phyloP scores from a whole-genome alignment of 139 green algal genomes.

The Coelastrella sp. region DNA sequence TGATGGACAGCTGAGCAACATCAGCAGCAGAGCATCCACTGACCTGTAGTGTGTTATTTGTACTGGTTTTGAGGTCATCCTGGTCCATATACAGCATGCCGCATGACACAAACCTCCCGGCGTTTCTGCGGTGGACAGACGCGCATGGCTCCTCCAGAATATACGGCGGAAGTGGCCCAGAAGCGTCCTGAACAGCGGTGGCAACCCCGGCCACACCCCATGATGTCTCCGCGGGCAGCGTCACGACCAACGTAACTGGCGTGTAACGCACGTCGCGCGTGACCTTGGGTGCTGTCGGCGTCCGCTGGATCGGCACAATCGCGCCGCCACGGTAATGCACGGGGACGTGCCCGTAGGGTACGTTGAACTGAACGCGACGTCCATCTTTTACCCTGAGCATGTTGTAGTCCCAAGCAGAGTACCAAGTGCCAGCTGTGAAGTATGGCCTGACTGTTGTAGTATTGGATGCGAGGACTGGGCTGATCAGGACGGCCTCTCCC shows the following conservation, averaged over 20 bases:
- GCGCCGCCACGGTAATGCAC: slow-evolving; percentile 61
- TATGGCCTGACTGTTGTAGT: slow-evolving; percentile 62
- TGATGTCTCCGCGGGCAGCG: slow-evolving; percentile 33
- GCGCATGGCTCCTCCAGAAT: not conserved
- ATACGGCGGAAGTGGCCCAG: slow-evolving; percentile 16
- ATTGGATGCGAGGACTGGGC: slow-evolving; percentile 68
- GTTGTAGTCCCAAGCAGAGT: slow-evolving; percentile 39
- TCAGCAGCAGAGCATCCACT: not conserved
- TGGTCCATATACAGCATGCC: slow-evolving; percentile 30
- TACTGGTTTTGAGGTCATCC: not conserved
- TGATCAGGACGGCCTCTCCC: slow-evolving; percentile 72
- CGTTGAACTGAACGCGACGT: slow-evolving; percentile 15
- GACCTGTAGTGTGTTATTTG: slow-evolving; percentile 14
- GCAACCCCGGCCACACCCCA: not conserved
- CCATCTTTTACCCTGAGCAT: not conserved
- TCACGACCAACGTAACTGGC: slow-evolving; percentile 55
- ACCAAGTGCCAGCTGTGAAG: slow-evolving; percentile 74
- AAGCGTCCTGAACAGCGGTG: not conserved
- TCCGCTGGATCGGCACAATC: slow-evolving; percentile 65
- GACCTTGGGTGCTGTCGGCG: not conserved
- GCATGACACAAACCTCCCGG: slow-evolving; percentile 29
- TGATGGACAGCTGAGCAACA: too few species aligned
- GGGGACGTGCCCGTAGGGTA: slow-evolving; percentile 51
- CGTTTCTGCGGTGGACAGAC: not conserved
- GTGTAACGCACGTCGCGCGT: slow-evolving; percentile 11